Conservation (phyloP, 1,139 yeast species). For the Candida sojae region DNA sequence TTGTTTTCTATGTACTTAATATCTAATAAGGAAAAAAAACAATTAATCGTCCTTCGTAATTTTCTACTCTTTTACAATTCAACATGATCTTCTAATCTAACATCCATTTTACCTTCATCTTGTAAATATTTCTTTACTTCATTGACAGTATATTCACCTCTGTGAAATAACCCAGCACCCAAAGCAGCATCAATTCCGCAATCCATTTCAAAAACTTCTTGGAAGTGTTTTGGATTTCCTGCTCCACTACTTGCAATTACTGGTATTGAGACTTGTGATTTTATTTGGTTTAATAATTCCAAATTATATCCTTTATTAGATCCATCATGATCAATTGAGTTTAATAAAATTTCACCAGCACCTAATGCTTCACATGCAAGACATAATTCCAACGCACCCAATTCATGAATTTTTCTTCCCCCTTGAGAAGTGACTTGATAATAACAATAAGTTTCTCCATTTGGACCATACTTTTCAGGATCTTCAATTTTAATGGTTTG, state of each 20-base stretch:
- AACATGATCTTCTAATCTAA: slow-evolving; percentile 86
- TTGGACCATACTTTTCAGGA: slow-evolving; percentile 66
- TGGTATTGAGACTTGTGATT: slow-evolving; percentile 76
- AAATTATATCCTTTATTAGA: slow-evolving; percentile 89
- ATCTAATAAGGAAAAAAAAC: not conserved
- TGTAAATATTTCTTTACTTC: slow-evolving; percentile 73
- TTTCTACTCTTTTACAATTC: slow-evolving; percentile 8
- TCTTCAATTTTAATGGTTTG: slow-evolving; percentile 46
- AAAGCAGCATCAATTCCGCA: slow-evolving; percentile 93
- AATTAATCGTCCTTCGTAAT: not conserved
- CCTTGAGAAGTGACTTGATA: slow-evolving; percentile 96
- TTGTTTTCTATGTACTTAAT: too few species aligned
- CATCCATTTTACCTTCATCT: slow-evolving; percentile 92
- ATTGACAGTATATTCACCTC: slow-evolving; percentile 85
- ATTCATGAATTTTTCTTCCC: slow-evolving; percentile 84
- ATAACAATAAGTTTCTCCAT: slow-evolving; percentile 86
- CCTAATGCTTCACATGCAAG: slow-evolving; percentile 89
- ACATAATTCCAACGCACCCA: slow-evolving; percentile 90
- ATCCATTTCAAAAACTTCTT: slow-evolving; percentile 71
- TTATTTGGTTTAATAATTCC: slow-evolving; percentile 78
- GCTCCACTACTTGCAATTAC: slow-evolving; percentile 98
- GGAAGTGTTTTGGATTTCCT: slow-evolving; percentile 87
- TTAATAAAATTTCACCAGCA: slow-evolving; percentile 92
- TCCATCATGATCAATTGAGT: slow-evolving; percentile 96
- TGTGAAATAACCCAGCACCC: slow-evolving; percentile 97